Evolutionary conservation across 768 basidiomycete genomes (phyloP).

Genomic region (Phlegmacium glaucopus): DNA sequence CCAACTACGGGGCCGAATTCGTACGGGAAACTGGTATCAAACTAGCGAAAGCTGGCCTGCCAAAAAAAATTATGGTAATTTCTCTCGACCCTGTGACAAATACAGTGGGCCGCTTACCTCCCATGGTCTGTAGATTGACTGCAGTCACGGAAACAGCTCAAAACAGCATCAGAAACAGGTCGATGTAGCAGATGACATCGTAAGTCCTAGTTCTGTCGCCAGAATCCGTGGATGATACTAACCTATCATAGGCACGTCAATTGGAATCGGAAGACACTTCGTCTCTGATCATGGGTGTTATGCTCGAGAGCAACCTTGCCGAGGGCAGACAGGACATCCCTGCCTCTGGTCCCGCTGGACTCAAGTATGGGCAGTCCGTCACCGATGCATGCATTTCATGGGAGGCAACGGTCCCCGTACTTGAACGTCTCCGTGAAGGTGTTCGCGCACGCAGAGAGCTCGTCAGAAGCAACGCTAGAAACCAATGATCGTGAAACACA

Average conservation of each 20-base stretch:
- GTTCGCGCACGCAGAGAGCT: constrained; percentile 71
- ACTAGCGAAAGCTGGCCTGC: constrained; percentile 73
- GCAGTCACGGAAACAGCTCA: constrained; percentile 93
- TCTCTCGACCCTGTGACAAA: constrained; percentile 2
- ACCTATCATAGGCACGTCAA: constrained; percentile 58
- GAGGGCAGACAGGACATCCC: constrained; percentile 89
- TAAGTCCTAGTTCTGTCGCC: constrained; percentile 32
- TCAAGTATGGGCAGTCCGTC: constrained; percentile 83
- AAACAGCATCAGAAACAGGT: constrained; percentile 90
- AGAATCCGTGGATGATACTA: not conserved
- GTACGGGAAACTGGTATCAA: constrained; percentile 75
- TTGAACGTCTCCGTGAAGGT: constrained; percentile 85
- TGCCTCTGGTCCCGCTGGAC: constrained; percentile 59
- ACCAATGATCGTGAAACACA: constrained; percentile 3
- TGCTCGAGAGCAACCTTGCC: constrained; percentile 91
- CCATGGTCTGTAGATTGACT: constrained; percentile 66
- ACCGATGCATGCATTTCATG: constrained; percentile 91
- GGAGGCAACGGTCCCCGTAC: constrained; percentile 77
- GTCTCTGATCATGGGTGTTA: constrained; percentile 81
- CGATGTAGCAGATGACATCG: constrained; percentile 88
- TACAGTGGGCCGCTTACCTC: not conserved
- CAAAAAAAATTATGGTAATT: constrained; percentile 81
- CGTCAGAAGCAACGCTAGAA: constrained; percentile 28
- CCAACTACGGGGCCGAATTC: constrained; percentile 81
- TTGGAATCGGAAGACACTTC: constrained; percentile 70